phyloP scores from a whole-genome alignment of 2,329 filamentous ascomycete genomes.

The Pseudopithomyces chartarum region DNA sequence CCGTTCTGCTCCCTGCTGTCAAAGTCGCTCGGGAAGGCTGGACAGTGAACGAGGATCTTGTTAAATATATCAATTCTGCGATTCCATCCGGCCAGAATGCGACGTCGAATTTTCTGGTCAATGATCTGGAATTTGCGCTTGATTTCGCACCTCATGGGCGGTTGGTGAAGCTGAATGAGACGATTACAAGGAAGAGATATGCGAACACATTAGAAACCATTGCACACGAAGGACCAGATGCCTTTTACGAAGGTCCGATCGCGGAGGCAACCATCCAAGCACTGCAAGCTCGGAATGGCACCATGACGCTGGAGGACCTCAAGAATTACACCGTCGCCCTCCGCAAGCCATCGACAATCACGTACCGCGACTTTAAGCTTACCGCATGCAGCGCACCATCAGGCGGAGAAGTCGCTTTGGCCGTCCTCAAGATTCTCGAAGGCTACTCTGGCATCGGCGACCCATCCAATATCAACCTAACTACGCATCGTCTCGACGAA shows the following conservation, averaged over 20 bases:
- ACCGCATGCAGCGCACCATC: constrained; percentile 74
- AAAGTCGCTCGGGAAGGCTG: constrained; percentile 66
- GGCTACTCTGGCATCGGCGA: constrained; percentile 71
- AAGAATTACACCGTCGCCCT: constrained; percentile 71
- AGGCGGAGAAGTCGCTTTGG: constrained; percentile 76
- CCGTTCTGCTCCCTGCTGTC: constrained; percentile 75
- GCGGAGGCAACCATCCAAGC: constrained; percentile 74
- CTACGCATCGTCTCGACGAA: constrained; percentile 82
- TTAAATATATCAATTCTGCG: constrained; percentile 70
- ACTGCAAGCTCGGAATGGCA: constrained; percentile 74
- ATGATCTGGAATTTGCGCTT: constrained; percentile 78
- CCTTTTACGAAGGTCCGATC: constrained; percentile 75
- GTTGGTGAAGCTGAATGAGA: constrained; percentile 72
- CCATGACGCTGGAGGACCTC: constrained; percentile 81
- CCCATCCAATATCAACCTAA: constrained; percentile 64
- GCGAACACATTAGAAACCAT: constrained; percentile 80
- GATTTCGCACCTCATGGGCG: constrained; percentile 88
- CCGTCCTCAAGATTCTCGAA: constrained; percentile 81
- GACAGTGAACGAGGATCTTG: constrained; percentile 71
- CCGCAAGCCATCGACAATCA: constrained; percentile 62
- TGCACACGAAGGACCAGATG: constrained; percentile 71
- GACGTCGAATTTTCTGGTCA: constrained; percentile 68
- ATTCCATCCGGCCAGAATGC: constrained; percentile 34
- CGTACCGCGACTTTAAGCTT: constrained; percentile 69
- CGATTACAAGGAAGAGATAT: constrained; percentile 79